A percentile compares a stretch with the other conserved stretches of the same genome.
Conservation (phyloP, 192 early-diverging fungal species). For the Coemansia sp. region DNA sequence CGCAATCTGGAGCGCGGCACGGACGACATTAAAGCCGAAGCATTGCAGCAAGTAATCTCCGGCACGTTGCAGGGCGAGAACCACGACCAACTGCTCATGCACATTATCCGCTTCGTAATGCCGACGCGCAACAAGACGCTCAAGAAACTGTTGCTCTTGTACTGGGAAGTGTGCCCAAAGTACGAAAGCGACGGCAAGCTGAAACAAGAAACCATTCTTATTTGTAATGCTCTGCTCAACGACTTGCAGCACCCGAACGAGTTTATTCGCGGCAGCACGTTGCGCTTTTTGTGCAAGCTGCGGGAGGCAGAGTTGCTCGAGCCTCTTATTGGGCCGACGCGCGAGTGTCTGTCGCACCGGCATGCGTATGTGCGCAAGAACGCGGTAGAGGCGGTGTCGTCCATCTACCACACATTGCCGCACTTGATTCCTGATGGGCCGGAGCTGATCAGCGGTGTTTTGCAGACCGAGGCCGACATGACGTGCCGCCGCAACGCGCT, state of each 20-base stretch:
- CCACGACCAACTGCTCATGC: slow-evolving; percentile 86
- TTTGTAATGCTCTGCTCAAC: slow-evolving; percentile 92
- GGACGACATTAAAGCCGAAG: slow-evolving; percentile 89
- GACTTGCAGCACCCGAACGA: slow-evolving; percentile 99
- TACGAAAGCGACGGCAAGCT: slow-evolving; percentile 85
- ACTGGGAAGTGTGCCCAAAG: slow-evolving; percentile 98
- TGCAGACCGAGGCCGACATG: slow-evolving; percentile 82
- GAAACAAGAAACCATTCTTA: slow-evolving; percentile 93
- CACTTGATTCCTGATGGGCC: slow-evolving; percentile 94
- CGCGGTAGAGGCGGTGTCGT: slow-evolving; percentile 88
- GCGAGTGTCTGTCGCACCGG: slow-evolving; percentile 89
- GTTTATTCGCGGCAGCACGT: slow-evolving; percentile 90
- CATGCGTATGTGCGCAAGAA: slow-evolving; percentile 99
- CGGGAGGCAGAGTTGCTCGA: slow-evolving; percentile 93
- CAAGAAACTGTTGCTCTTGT: slow-evolving; percentile 95
- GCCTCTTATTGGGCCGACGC: slow-evolving; percentile 85
- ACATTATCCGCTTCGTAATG: slow-evolving; percentile 97
- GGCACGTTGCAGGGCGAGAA: slow-evolving; percentile 94
- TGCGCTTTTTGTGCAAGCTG: slow-evolving; percentile 94
- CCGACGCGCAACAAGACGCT: slow-evolving; percentile 93
- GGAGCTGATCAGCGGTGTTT: slow-evolving; percentile 76
- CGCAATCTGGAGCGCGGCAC: slow-evolving; percentile 82
- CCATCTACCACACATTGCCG: slow-evolving; percentile 87
- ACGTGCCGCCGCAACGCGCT: slow-evolving; percentile 92
- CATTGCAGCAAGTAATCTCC: slow-evolving; percentile 90